Evolutionary conservation across 225 moss, liverwort and hornwort genomes (phyloP), one percentile per base, ranked within the genome.

Genomic region (Pseudoscleropodium purum): DNA sequence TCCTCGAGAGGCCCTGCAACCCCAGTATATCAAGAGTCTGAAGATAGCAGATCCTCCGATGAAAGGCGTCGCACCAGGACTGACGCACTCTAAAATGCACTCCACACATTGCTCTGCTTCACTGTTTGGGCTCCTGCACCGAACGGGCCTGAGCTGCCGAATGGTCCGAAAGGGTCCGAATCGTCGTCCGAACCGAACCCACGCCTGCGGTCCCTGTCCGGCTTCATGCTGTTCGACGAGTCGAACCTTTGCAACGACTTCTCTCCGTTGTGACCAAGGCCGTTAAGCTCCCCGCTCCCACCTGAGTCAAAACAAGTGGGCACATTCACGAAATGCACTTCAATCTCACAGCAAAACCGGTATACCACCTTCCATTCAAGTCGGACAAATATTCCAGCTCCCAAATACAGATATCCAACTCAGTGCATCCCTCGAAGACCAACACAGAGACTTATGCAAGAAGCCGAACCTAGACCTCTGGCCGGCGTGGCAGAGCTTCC

Each of bases 131-230:
- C 90, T 52, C 91, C 92, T 39, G 84, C 91, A 47, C 94, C 90
- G 41, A 94, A 94, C 19, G 92, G 87, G 4, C 78, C 85, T 20
- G 91, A 89, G 81, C 89, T 37, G 49, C 93, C 94, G 89, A 94
- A 92, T 2, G 93, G 86, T 20, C 93, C 94, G 65, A 93, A 95
- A 59, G 91, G 91, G 87, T 95, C 94, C 25, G 92, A 90, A 21
- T 95, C 94, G 89, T 95, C 94, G 64, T 95, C 93, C 24, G 93
- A 95, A 41, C 93, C 92, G 84, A 94, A 93, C 60, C 93, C 94
- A 26, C 94, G 93, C 73, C 93, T 82, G 41, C 94, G 94, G 25
- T 91, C 93, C 81, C 82, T 75, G 29, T 94, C 93, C 59, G 91
- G 90, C 86, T 84, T 90, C 90, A 91, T 82, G 88, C 95, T 93